phyloP scores from a whole-genome alignment of 176 grass and related monocot genomes.

The Lolium rigidum region DNA sequence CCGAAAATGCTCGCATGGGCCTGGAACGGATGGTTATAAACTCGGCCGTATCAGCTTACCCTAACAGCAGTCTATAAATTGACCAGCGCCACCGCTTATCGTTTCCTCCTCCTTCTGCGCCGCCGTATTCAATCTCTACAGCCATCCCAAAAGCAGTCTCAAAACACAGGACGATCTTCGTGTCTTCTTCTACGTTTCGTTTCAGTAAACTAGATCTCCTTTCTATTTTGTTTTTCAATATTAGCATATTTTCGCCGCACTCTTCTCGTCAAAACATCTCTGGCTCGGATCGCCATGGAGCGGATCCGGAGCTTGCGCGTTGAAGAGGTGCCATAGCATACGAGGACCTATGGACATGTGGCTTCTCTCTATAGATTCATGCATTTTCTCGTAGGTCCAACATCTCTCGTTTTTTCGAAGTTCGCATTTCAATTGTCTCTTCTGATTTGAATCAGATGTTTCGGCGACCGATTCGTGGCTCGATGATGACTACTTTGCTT shows the following conservation, averaged over 20 bases:
- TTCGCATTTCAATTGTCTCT: rapidly evolving
- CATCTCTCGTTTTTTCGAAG: background rate
- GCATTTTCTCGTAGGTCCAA: constrained; percentile 59
- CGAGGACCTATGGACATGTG: constrained; percentile 53
- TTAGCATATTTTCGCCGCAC: background rate
- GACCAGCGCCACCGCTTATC: background rate
- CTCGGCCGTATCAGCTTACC: background rate
- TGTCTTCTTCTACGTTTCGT: rapidly evolving
- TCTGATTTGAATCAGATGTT: background rate
- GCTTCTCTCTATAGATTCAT: constrained; percentile 30
- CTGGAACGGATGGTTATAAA: too few relatives aligned
- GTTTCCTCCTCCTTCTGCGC: background rate
- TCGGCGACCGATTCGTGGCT: background rate
- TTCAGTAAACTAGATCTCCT: background rate
- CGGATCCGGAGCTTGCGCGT: background rate
- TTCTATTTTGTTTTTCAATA: background rate
- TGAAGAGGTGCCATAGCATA: constrained; percentile 41
- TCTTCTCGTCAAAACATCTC: constrained; percentile 21
- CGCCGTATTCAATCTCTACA: background rate
- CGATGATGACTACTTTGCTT: constrained; percentile 66
- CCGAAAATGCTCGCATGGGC: background rate
- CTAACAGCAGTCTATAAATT: constrained; percentile 39
- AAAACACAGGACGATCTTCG: background rate
- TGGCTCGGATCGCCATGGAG: background rate
- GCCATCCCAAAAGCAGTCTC: background rate